Conservation (phyloP, 225 moss, liverwort and hornwort species). For the Physcomitrellopsis africana region DNA sequence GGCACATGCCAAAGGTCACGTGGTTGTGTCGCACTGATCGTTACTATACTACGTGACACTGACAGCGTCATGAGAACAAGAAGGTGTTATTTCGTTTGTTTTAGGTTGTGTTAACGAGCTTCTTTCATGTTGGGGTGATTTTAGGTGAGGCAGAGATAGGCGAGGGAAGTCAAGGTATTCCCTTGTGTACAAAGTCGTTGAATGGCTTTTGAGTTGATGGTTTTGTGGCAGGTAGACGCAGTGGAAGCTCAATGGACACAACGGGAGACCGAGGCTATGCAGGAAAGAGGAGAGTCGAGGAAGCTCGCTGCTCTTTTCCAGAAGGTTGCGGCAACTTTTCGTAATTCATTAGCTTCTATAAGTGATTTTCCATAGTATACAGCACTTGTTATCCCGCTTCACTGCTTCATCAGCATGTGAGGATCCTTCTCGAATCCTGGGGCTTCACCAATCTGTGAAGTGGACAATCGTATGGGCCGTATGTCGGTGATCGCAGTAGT, state of each 20-base stretch:
- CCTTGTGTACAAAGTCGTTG: background rate
- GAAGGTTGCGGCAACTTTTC: slow-evolving; percentile 38
- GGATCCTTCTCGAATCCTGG: background rate
- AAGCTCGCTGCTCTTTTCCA: slow-evolving; percentile 51
- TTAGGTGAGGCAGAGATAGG: background rate
- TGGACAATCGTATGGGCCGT: background rate
- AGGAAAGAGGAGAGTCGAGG: slow-evolving; percentile 52
- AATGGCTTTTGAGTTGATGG: background rate
- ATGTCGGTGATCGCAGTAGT: background rate
- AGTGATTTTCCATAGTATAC: too few species aligned
- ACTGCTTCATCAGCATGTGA: background rate
- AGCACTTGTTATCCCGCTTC: background rate
- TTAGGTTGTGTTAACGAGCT: too few species aligned
- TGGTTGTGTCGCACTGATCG: background rate
- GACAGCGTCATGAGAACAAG: background rate
- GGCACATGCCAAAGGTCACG: background rate
- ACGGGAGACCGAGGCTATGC: slow-evolving; percentile 49
- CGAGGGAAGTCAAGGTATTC: background rate
- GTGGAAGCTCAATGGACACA: slow-evolving; percentile 61
- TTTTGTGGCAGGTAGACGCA: slow-evolving; percentile 23
- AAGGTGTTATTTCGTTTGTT: too few species aligned
- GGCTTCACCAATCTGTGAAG: too few species aligned
- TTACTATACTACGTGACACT: too few species aligned
- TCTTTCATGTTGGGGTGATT: background rate
- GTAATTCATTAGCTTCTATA: background rate